A percentile compares a stretch with the other conserved stretches of the same genome.
Conservation (phyloP, 345 rosid species). For the Hypericum androsaemum region DNA sequence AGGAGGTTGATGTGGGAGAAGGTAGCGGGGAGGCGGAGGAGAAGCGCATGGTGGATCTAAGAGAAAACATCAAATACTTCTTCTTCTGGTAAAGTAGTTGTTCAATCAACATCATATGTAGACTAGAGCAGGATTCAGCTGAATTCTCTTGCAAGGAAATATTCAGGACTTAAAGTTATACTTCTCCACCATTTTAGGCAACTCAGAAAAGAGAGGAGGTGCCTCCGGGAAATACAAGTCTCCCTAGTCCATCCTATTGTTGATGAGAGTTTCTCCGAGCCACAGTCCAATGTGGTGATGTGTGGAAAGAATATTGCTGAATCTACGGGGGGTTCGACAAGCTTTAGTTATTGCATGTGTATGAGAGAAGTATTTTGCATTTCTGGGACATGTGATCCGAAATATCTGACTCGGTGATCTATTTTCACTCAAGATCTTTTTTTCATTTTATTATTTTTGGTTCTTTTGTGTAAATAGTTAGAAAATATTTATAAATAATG, state of each 20-base stretch:
- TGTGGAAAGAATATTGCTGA: constrained; percentile 42
- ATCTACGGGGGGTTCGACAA: constrained; percentile 39
- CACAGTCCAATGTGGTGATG: constrained; percentile 21
- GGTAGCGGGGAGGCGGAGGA: constrained; percentile 16
- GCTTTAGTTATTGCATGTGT: no score
- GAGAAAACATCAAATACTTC: constrained; percentile 28
- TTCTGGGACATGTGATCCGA: constrained; percentile 79
- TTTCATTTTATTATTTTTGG: background rate
- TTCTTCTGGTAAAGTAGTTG: constrained; percentile 34
- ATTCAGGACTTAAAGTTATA: constrained; percentile 78
- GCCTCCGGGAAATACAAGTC: constrained; percentile 35
- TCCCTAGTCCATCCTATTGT: constrained; percentile 24
- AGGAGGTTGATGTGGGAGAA: constrained; percentile 85
- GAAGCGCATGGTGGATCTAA: constrained; percentile 33
- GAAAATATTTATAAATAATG: no score
- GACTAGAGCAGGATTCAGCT: constrained; percentile 35
- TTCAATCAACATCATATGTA: constrained; percentile 24
- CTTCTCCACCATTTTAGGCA: constrained; percentile 85
- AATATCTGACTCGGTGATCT: constrained; percentile 66
- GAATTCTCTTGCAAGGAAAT: constrained; percentile 38
- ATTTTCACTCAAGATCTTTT: background rate
- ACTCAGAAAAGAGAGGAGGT: constrained; percentile 51
- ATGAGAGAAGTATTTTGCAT: no score
- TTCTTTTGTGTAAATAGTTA: no score
- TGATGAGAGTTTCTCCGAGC: constrained; percentile 26